Evolutionary conservation across 2,329 filamentous ascomycete genomes (phyloP).

Genomic region (Aspergillus vadensis): DNA sequence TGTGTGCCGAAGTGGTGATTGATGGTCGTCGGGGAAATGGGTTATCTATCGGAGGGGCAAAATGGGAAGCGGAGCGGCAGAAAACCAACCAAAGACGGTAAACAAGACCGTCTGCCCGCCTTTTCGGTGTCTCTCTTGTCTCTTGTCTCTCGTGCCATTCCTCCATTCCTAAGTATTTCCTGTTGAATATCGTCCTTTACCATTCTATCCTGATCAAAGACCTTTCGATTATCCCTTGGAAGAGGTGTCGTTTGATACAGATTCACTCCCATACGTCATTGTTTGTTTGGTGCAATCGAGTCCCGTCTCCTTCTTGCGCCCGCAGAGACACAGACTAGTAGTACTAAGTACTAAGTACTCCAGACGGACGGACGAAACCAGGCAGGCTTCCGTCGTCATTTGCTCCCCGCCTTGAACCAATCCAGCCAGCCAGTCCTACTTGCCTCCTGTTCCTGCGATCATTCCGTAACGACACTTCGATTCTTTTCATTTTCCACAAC

Average conservation of each 20-base stretch:
- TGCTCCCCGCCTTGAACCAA: constrained; percentile 12
- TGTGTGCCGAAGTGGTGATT: constrained; percentile 10
- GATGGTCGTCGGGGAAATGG: constrained; percentile 26
- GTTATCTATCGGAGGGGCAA: constrained; percentile 27
- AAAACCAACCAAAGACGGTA: constrained; percentile 21
- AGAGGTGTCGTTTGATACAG: too few species aligned
- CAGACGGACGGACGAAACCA: constrained; percentile 6
- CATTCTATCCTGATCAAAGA: too few species aligned
- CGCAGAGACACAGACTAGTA: background rate
- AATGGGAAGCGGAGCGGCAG: constrained; percentile 21
- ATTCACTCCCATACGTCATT: too few species aligned
- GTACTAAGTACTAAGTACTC: too few species aligned
- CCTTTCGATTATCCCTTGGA: too few species aligned
- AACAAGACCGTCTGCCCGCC: constrained; percentile 21
- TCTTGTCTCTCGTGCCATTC: constrained; percentile 2
- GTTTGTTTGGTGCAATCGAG: background rate
- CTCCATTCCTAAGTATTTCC: constrained; percentile 1
- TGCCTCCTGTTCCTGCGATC: background rate
- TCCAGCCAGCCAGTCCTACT: background rate
- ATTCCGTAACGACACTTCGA: background rate
- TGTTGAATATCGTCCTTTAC: too few species aligned
- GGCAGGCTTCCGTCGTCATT: constrained; percentile 15
- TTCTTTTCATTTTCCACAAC: constrained; percentile 43
- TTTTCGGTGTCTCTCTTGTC: constrained; percentile 15
- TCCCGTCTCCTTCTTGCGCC: constrained; percentile 17